Evolutionary conservation across 2,329 filamentous ascomycete genomes (phyloP), one percentile per base, ranked within the genome.

Genomic region (Pyrenochaeta sp.): DNA sequence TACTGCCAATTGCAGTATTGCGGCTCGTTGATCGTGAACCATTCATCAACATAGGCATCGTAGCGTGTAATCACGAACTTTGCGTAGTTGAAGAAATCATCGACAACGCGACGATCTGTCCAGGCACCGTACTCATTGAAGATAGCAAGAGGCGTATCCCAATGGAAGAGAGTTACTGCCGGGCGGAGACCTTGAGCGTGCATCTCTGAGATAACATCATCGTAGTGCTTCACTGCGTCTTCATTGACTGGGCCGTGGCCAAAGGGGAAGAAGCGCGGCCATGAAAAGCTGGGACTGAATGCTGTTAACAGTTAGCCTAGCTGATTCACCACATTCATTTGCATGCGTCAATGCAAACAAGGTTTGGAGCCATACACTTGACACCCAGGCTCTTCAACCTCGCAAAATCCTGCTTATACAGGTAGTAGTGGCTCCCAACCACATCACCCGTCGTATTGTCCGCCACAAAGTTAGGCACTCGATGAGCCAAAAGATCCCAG

Each of bases 1-100:
- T 79, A 82, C 61, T 82, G 79, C 79, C 79, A 81, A 51, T 81
- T 79, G 53, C 79, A 81, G 66, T 80, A 78, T 59, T 79, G 77
- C 2, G 77, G 74, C 61, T 76, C 73, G 51, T 77, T 78, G 60
- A 78, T 74, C 0, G 76, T 76, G 52, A 75, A 77, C 75, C 75
- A 78, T 15, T 74, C 69, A 21, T 74, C 73, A 4, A 78, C 76
- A 45, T 74, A 73, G 9, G 67, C 61, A 48, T 78, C 76, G 44
- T 78, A 78, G 3, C 76, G 67, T 6, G 64, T 63, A 23, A 78
- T 78, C 42, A 78, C 67, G 44, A 77, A 78, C 54, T 78, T 78
- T 18, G 76, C 76, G 45, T 78, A 78, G 56, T 77, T 69, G 64
- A 78, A 72, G 60, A 73, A 78, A 56, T 78, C 71, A 44, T 78